Base-by-base conservation (phyloP, 2,329 filamentous ascomycete genomes). In the Ophiostoma ulmi region DNA sequence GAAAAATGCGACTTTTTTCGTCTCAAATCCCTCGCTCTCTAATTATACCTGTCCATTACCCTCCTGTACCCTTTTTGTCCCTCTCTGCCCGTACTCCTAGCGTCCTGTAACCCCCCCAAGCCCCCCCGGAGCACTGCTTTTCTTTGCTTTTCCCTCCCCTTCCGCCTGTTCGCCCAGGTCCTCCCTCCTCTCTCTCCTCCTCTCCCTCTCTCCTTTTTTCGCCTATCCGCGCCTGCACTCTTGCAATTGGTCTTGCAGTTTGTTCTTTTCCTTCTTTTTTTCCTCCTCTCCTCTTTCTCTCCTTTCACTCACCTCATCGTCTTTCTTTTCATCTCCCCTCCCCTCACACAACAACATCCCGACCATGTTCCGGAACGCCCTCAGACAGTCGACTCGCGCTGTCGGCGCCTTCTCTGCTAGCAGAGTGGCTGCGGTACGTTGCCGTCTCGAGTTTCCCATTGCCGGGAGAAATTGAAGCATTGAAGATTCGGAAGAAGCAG, bases 281-380 rank as follows among this genome's bases (percentile, higher is more conserved):
- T 81, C 77, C 77, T 35, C 61, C 67, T 31, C 65, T 44, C 22
- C 36, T 48, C 44, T 48, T 39, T 48, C 44, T 48, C 44, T 48
- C 44, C 44, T 48, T 44, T 41, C 64, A 38, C 64, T 39, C 36
- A 31, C 65, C 14, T 44, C 65, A 41, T 67, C 39, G 39, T 55
- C 58, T 58, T 68, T 61, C 63, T 41, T 68, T 70, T 26, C 36
- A 55, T 66, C 39, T 68, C 39, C 68, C 39, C 55, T 63, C 36
- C 55, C n/a, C 48, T 44, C 68, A 63, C 48, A 55, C 72, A 68
- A 69, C 68, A 70, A 69, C 36, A 72, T 72, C 70, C 65, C 66
- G 72, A 86, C 82, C 85, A 97, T 98, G 94, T 97, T 97, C 89
- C 93, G 94, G 86, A 97, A 92, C 90, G 94, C 94, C 87, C 88